Base-by-base conservation (phyloP, 2,329 filamentous ascomycete genomes). In the Ilyonectria mors-panacis region DNA sequence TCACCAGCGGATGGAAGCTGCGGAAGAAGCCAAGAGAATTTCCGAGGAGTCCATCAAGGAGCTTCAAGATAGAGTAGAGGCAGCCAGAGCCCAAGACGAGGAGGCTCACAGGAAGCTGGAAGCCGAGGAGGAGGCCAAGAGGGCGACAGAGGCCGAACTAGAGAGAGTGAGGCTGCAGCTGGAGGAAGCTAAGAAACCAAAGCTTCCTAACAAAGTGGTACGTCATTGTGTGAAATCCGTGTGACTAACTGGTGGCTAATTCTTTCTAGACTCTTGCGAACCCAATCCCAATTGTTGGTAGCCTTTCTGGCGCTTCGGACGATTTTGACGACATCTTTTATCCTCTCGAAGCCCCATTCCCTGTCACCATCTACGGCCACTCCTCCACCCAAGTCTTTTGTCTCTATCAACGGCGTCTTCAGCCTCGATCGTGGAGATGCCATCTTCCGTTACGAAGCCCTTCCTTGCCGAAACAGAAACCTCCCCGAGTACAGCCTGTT, bases 321-420 rank as follows among this genome's bases (percentile, higher is more conserved):
- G 48, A 58, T 6, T 58, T 15, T 9, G 55, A 58, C n/a, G 55
- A 58, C 28, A 58, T 35, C 15, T 33, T 21, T 28, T 58, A 58
- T 37, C 55, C 55, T n/a, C 19, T 58, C 9, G 55, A 21, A 42
- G 47, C 39, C n/a, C 21, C 55, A 2, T 58, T 58, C 55, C 42
- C 55, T 15, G 7, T 58, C 26, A 58, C 55, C 28, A 23, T 58
- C 26, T 58, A 47, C 17, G 39, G 28, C 17, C 42, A 58, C 13
- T 48, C 55, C 26, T 58, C 55, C n/a, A 58, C 55, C 13, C n/a
- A 48, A 12, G 55, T 47, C 17, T 58, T 58, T 58, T 12, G 55
- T 58, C 26, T 33, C 26, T 19, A 58, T 58, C 26, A 58, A 58
- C 17, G 55, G 55, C 6, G 13, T 35, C 39, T 48, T 58, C 39